Evolutionary conservation across 768 basidiomycete species (phyloP), one percentile per base, ranked within the genome.

Genomic region (Suillus plorans): DNA sequence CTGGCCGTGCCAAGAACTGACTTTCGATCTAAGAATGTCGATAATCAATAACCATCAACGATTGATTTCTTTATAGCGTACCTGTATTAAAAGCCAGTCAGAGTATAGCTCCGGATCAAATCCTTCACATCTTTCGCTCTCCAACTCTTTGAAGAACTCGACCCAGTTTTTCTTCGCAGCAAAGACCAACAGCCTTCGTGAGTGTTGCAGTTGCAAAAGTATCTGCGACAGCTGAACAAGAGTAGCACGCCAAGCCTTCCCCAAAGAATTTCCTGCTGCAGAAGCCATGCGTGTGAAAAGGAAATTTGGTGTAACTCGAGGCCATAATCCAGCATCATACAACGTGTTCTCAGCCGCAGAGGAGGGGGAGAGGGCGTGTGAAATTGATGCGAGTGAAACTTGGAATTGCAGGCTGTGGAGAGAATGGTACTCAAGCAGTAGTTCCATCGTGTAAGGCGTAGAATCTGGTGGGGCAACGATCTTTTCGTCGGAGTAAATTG

Each of bases 141-240:
- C 55, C 45, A 66, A 47, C 42, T 63, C 65, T 34, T 66, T 66
- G 44, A 37, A 59, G 50, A 66, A 63, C 50, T 66, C 62, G 2
- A 61, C 60, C 18, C 22, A 41, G 20, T 57, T 56, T 14, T 64
- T 58, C 31, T 64, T 72, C 14, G 41, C 52, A 4, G 64, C 71
- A 50, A 74, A 63, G 22, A 60, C 50, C 50, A 76, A 28, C 39
- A 79, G 64, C 25, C 79, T 75, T 37, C 72, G 70, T 13, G 76
- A 67, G 52, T 73, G 75, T 56, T 81, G 80, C 39, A 72, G 71
- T n/a, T 67, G 63, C 8, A 79, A 56, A 52, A 76, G 63, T 2
- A 64, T 62, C 64, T 69, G 64, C 4, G 73, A 76, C 25, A 79
- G 67, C 18, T 49, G 36, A 10, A 71, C 66, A 22, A 80, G 61